Percentiles rank a stretch among this genome's conserved stretches.
These are phyloP conservation scores for Trichosanthes truncata DNA, from an alignment of 306 rosid genomes.

Conservation along the genomic window DNA sequence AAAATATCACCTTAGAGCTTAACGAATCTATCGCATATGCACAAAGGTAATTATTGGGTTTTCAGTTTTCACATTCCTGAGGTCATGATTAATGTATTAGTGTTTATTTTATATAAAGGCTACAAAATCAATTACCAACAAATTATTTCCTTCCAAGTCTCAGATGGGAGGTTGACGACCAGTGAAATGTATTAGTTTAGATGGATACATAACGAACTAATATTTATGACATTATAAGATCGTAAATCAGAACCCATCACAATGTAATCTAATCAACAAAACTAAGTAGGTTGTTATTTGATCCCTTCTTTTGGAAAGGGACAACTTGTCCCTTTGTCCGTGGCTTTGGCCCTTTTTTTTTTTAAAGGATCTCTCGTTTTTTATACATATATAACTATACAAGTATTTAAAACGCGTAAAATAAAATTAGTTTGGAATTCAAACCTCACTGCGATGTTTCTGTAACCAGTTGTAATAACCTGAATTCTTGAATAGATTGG, in stretches of 20 bases:
- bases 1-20: background rate
- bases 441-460: slow-evolving; percentile 68
- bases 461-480: slow-evolving; percentile 58
- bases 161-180: background rate
- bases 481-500: slow-evolving; percentile 72
- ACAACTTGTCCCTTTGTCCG: background rate
- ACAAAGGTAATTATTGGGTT: background rate
- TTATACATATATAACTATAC: background rate
- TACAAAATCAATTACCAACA: background rate
- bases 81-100: background rate
- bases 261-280: background rate
- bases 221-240: background rate
- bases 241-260: background rate
- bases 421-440: slow-evolving; percentile 12
- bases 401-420: background rate
- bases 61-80: background rate
- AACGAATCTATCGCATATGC: background rate
- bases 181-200: background rate
- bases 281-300: background rate
- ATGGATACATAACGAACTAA: background rate
- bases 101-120: background rate
- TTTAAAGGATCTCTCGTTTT: too few species aligned
- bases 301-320: background rate
- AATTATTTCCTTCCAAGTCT: background rate
- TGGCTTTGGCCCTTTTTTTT: background rate